Evolutionary conservation across 1,284 basidiomycete species (phyloP).

Genomic region (Cryptococcus deneoformans): DNA sequence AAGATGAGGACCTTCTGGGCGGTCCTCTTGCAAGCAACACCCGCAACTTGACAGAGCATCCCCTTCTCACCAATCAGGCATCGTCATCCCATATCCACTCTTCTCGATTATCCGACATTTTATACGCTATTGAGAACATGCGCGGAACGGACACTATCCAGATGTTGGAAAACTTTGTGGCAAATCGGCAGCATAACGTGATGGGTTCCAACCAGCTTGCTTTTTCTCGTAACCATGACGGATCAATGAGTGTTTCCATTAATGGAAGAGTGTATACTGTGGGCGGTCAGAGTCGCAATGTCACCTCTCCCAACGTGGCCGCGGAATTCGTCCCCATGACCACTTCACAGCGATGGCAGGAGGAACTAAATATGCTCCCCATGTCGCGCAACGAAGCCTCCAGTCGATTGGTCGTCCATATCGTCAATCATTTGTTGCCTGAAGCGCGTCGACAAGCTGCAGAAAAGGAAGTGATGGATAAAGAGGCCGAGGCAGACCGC

Average conservation of each 20-base stretch:
- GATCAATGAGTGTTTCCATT: constrained; percentile 31
- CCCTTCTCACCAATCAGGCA: too few species aligned
- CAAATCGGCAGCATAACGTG: constrained; percentile 20
- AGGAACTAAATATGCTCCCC: constrained; percentile 79
- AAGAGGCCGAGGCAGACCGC: constrained; percentile 52
- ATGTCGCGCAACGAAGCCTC: constrained; percentile 70
- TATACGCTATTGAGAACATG: constrained; percentile 73
- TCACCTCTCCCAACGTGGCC: constrained; percentile 10
- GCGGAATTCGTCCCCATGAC: constrained; percentile 60
- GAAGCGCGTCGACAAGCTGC: constrained; percentile 58
- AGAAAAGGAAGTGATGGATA: constrained; percentile 21
- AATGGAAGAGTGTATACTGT: constrained; percentile 49
- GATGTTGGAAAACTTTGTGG: constrained; percentile 71
- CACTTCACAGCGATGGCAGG: constrained; percentile 86
- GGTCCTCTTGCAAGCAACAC: too few species aligned
- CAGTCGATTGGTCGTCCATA: constrained; percentile 67
- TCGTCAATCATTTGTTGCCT: constrained; percentile 76
- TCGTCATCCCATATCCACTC: constrained; percentile 8
- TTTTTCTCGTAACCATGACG: constrained; percentile 29
- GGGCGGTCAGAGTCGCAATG: constrained; percentile 28
- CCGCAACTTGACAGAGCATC: too few species aligned
- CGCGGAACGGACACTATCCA: constrained; percentile 79
- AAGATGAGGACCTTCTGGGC: too few species aligned
- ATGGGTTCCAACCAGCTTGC: constrained; percentile 33
- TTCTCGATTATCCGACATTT: constrained; percentile 49